phyloP scores from a whole-genome alignment of 2,329 filamentous ascomycete genomes.

The Talaromyces sp. region DNA sequence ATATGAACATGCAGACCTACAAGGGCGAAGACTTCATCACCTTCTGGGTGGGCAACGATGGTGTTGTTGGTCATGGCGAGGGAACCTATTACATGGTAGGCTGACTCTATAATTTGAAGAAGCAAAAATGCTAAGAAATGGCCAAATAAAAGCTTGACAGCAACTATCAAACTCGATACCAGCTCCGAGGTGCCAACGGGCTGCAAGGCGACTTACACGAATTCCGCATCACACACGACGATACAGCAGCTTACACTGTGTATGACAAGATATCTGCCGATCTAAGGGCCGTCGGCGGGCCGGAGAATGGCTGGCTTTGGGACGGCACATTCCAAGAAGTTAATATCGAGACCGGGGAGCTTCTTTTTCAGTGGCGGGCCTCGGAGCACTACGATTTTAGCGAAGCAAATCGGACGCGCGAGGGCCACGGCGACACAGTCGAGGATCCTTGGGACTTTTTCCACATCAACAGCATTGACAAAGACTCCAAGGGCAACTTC shows the following conservation, averaged over 20 bases:
- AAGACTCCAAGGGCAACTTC: slow-evolving; percentile 48
- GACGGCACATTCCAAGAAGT: slow-evolving; percentile 43
- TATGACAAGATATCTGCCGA: slow-evolving; percentile 37
- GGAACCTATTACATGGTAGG: slow-evolving; percentile 7
- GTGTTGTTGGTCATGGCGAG: slow-evolving; percentile 1
- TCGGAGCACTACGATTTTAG: slow-evolving; percentile 36
- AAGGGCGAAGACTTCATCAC: slow-evolving; percentile 3
- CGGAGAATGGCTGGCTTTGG: slow-evolving; percentile 32
- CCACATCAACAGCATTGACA: slow-evolving; percentile 53
- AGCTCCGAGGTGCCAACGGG: not conserved
- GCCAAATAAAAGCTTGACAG: not conserved
- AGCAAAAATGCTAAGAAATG: not conserved
- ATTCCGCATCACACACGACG: slow-evolving; percentile 38
- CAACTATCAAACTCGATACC: not conserved
- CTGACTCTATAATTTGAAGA: not conserved
- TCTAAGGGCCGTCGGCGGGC: slow-evolving; percentile 31
- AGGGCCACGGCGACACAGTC: slow-evolving; percentile 15
- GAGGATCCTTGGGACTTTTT: slow-evolving; percentile 47
- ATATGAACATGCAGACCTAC: slow-evolving; percentile 7
- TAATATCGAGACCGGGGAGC: slow-evolving; percentile 37
- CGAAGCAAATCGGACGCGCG: slow-evolving; percentile 17
- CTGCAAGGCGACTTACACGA: slow-evolving; percentile 37
- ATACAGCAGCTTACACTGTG: slow-evolving; percentile 38
- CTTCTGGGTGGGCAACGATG: slow-evolving; percentile 3
- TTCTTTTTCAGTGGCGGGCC: slow-evolving; percentile 45